These are phyloP conservation scores for Backusella circina DNA, from an alignment of 192 early-diverging fungal genomes.

Conservation along the genomic window DNA sequence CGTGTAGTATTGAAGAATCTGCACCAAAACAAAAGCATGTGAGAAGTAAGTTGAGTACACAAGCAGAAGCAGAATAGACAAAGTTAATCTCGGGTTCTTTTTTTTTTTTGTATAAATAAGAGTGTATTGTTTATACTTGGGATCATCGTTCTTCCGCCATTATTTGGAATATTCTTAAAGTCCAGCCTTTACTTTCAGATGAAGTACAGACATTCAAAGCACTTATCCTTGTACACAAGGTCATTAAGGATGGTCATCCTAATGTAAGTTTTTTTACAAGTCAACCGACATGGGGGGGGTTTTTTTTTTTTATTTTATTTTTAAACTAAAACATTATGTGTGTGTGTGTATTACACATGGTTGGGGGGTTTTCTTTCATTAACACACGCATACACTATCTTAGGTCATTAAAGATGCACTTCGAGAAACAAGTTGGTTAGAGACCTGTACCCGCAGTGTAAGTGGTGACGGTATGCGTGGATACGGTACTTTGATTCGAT, in stretches of 20 bases:
- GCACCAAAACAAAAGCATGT: slow-evolving; percentile 99
- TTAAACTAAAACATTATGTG: no score
- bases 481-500: slow-evolving; percentile 84
- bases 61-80: neutral
- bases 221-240: slow-evolving; percentile 91
- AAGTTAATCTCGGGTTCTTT: neutral
- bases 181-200: slow-evolving; percentile 85
- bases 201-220: slow-evolving; percentile 98
- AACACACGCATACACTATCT: no score
- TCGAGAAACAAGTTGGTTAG: slow-evolving; percentile 79
- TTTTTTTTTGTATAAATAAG: slow-evolving; percentile 16
- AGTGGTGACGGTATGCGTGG: slow-evolving; percentile 46
- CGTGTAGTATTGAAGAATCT: slow-evolving; percentile 81
- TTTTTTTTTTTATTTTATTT: no score
- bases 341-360: no score
- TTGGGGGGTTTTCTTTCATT: no score
- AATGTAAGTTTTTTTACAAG: slow-evolving; percentile 53
- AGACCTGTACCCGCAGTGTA: slow-evolving; percentile 59
- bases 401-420: slow-evolving; percentile 83
- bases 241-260: slow-evolving; percentile 90
- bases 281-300: neutral
- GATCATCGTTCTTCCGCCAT: slow-evolving; percentile 84
- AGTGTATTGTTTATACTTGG: slow-evolving; percentile 92
- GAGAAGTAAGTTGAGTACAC: slow-evolving; percentile 45
- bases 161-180: slow-evolving; percentile 83